Conservation (phyloP, 331 rosid species). For the Dryas integrifolia region DNA sequence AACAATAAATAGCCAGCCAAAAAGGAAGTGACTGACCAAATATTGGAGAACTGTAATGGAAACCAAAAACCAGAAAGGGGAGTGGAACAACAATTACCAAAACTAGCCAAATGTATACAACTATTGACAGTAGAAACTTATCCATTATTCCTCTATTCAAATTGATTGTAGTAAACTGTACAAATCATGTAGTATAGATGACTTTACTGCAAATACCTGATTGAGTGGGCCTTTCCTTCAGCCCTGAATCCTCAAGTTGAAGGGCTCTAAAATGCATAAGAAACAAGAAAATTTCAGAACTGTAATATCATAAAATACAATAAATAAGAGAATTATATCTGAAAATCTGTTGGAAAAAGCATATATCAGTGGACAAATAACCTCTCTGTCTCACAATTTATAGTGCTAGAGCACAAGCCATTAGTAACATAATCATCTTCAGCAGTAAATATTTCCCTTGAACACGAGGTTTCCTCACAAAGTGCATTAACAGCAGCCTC, state of each 20-base stretch:
- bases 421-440: constrained; percentile 43
- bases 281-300: constrained; percentile 4
- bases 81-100: not conserved
- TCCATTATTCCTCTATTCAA: not conserved
- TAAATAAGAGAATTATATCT: constrained; percentile 1
- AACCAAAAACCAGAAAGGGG: not conserved
- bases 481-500: constrained; percentile 69
- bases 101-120: not conserved
- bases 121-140: not conserved
- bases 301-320: not conserved
- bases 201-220: constrained; percentile 50
- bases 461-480: constrained; percentile 64
- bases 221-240: constrained; percentile 36
- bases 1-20: constrained; percentile 8
- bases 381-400: constrained; percentile 52
- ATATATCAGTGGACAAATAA: constrained; percentile 24
- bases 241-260: constrained; percentile 47
- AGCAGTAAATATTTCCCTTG: constrained; percentile 69
- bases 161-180: constrained; percentile 12
- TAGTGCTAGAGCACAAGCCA: constrained; percentile 30
- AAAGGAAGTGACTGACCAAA: not conserved
- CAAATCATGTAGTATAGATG: constrained; percentile 11
- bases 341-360: not conserved
- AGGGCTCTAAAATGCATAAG: constrained; percentile 43
- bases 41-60: not conserved